Evolutionary conservation across 345 rosid genomes (phyloP).

Genomic region (Chamaenerion angustifolium): DNA sequence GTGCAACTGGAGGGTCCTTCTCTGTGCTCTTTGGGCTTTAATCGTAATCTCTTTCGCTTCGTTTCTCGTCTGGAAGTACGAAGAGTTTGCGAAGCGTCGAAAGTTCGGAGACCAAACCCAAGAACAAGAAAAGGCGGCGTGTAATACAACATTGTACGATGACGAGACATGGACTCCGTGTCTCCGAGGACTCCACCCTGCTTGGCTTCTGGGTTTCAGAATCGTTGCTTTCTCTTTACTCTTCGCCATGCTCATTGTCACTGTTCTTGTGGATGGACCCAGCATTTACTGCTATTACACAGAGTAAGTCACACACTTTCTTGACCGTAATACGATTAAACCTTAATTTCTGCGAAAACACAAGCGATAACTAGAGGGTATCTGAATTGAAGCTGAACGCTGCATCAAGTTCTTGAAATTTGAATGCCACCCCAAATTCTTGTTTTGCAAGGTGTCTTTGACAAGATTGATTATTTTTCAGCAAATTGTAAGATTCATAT

Average conservation of each 20-base stretch:
- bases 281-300: slow-evolving; percentile 88
- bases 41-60: slow-evolving; percentile 21
- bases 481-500: too few species aligned
- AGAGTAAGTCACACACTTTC: slow-evolving; percentile 38
- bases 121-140: slow-evolving; percentile 19
- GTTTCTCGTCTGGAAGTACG: slow-evolving; percentile 50
- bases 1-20: slow-evolving; percentile 83
- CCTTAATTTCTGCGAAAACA: too few species aligned
- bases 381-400: too few species aligned
- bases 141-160: slow-evolving; percentile 20
- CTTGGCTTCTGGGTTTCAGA: slow-evolving; percentile 81
- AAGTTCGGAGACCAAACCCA: slow-evolving; percentile 10
- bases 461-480: too few species aligned
- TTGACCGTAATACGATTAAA: background rate
- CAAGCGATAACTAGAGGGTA: too few species aligned
- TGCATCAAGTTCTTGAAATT: too few species aligned
- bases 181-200: slow-evolving; percentile 72
- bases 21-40: slow-evolving; percentile 52
- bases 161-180: slow-evolving; percentile 88
- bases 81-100: slow-evolving; percentile 16
- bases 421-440: too few species aligned
- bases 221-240: slow-evolving; percentile 55
- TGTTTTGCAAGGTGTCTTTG: too few species aligned
- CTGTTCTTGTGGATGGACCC: slow-evolving; percentile 44
- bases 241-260: slow-evolving; percentile 30